Evolutionary conservation across 164 flowering plant genomes (phyloP).

Genomic region (Euptelea pleiosperma): DNA sequence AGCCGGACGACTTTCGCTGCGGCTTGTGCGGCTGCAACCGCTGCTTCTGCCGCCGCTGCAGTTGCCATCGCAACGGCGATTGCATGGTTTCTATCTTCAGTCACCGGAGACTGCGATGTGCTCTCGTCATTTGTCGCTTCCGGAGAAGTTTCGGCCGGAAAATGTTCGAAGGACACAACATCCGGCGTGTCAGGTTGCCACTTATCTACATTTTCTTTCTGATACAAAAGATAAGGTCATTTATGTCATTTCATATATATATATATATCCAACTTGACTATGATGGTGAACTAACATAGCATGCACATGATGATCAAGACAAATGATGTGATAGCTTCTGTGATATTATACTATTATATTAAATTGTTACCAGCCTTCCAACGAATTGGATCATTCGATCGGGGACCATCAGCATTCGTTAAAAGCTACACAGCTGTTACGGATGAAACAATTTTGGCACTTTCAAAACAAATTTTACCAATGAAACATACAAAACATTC

Average conservation of each 20-base stretch:
- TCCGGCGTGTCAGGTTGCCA: conserved; percentile 72
- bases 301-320: conserved; percentile 5
- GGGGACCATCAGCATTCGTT: conserved; percentile 10
- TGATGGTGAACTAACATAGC: neutral
- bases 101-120: conserved; percentile 34
- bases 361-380: neutral
- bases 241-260: neutral
- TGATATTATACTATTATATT: too few relatives aligned
- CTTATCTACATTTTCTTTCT: conserved; percentile 53
- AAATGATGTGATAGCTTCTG: neutral
- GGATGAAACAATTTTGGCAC: too few relatives aligned
- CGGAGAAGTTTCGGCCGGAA: conserved; percentile 71
- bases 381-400: neutral
- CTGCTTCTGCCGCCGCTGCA: conserved; percentile 92
- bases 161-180: conserved; percentile 76
- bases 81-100: conserved; percentile 65
- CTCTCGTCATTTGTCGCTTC: conserved; percentile 58
- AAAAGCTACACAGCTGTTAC: too few relatives aligned
- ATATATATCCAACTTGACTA: neutral
- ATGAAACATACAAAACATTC: too few relatives aligned
- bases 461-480: too few relatives aligned
- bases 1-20: conserved; percentile 81
- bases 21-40: conserved; percentile 89
- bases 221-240: conserved; percentile 1
- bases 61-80: conserved; percentile 84